These are phyloP conservation scores for Leptoxyphium fumago DNA, from an alignment of 2,329 filamentous ascomycete genomes.

Conservation along the genomic window DNA sequence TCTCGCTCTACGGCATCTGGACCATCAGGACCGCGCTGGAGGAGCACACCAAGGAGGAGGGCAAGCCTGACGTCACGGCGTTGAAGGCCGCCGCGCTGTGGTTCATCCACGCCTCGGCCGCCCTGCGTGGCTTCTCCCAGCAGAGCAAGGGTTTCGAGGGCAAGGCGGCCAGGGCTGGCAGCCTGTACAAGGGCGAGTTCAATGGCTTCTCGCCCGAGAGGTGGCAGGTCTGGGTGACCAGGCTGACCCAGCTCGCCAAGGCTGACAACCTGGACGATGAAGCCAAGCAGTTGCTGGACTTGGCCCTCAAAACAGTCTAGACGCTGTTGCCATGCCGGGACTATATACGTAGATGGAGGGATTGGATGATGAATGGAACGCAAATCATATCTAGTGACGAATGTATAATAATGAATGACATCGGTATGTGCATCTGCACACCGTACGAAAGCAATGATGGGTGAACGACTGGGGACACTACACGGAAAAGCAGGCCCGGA, in stretches of 20 bases:
- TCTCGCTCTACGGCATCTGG: constrained; percentile 18
- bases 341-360: too few species aligned
- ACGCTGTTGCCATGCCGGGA: too few species aligned
- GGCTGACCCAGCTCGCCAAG: constrained; percentile 1
- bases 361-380: too few species aligned
- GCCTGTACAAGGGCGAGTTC: constrained; percentile 11
- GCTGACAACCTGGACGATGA: not conserved
- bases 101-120: constrained; percentile 15
- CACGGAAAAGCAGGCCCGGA: too few species aligned
- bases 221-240: constrained; percentile 15
- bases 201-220: constrained; percentile 13
- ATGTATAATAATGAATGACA: too few species aligned
- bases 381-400: too few species aligned
- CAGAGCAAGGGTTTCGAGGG: constrained; percentile 16
- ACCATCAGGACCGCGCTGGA: constrained; percentile 16
- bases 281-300: not conserved
- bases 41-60: constrained; percentile 3
- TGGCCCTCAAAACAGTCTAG: not conserved
- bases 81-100: constrained; percentile 16
- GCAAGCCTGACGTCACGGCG: constrained; percentile 7
- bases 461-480: too few species aligned
- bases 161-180: constrained; percentile 15
- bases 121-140: constrained; percentile 9
- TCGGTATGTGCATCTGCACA: too few species aligned
- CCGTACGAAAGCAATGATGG: too few species aligned